phyloP scores from a whole-genome alignment of 2,329 filamentous ascomycete species.

The Blastomyces parvus region DNA sequence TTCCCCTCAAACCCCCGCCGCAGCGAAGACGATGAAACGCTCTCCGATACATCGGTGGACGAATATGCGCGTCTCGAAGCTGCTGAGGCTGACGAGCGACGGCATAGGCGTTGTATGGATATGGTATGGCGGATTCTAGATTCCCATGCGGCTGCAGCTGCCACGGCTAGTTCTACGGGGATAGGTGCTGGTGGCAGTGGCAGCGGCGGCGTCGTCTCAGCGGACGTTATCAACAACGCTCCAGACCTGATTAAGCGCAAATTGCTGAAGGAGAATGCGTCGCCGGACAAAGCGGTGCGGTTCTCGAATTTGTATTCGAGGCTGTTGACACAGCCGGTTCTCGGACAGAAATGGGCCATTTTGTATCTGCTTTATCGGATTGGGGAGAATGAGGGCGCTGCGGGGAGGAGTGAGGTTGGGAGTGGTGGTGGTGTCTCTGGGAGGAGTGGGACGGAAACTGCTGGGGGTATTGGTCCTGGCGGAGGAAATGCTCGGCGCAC shows the following conservation, averaged over 20 bases:
- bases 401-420: slow-evolving; percentile 12
- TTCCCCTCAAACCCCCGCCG: slow-evolving; percentile 16
- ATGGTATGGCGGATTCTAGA: slow-evolving; percentile 34
- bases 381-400: slow-evolving; percentile 47
- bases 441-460: background rate
- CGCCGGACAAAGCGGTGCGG: slow-evolving; percentile 62
- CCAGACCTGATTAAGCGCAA: slow-evolving; percentile 86
- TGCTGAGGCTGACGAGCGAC: slow-evolving; percentile 29
- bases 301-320: slow-evolving; percentile 89
- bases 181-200: slow-evolving; percentile 16
- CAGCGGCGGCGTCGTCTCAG: slow-evolving; percentile 10
- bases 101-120: slow-evolving; percentile 28
- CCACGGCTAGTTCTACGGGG: slow-evolving; percentile 19
- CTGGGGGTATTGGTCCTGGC: background rate
- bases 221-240: slow-evolving; percentile 66
- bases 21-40: slow-evolving; percentile 25
- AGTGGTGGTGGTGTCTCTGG: slow-evolving; percentile 16
- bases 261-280: slow-evolving; percentile 67
- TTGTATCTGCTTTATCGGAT: slow-evolving; percentile 82
- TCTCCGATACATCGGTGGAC: slow-evolving; percentile 27
- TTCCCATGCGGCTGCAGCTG: slow-evolving; percentile 15
- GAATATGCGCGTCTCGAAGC: slow-evolving; percentile 29
- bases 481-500: slow-evolving; percentile 3
- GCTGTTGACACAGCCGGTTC: slow-evolving; percentile 78
- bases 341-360: slow-evolving; percentile 95